These are phyloP conservation scores for Colletotrichum sp. DNA, from an alignment of 2,329 filamentous ascomycete genomes.

Conservation along the genomic window DNA sequence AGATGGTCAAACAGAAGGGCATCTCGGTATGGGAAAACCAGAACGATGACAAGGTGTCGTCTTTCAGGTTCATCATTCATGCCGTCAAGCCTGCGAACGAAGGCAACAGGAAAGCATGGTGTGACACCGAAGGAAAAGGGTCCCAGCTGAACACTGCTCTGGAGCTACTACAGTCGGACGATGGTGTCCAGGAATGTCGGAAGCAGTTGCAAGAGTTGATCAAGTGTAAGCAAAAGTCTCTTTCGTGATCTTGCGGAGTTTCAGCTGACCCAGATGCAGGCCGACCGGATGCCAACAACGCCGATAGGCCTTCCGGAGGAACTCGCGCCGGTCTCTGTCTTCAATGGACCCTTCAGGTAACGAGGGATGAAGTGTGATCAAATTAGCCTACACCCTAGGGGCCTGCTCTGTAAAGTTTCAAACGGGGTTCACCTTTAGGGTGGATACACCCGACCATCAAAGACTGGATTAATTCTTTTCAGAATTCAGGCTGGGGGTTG, in stretches of 20 bases:
- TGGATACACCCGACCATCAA: background rate
- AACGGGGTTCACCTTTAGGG: background rate
- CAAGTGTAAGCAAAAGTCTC: background rate
- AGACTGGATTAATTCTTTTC: background rate
- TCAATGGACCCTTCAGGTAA: background rate
- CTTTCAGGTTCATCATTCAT: background rate
- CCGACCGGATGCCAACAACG: background rate
- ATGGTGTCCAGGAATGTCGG: background rate
- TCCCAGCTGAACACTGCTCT: background rate
- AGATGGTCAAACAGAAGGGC: background rate
- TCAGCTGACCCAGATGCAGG: background rate
- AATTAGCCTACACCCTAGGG: background rate
- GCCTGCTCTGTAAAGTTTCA: background rate
- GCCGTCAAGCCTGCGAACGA: background rate
- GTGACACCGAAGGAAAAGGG: background rate
- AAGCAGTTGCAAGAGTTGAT: background rate
- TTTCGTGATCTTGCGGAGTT: background rate
- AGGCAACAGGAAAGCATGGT: background rate
- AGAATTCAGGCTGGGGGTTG: accelerated
- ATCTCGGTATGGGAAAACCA: background rate
- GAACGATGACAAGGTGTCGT: background rate
- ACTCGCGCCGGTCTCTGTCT: background rate
- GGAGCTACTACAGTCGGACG: background rate
- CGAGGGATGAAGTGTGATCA: background rate
- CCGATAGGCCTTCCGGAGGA: background rate